phyloP scores from a whole-genome alignment of 306 rosid species.

The Lathyrus tuberosus region DNA sequence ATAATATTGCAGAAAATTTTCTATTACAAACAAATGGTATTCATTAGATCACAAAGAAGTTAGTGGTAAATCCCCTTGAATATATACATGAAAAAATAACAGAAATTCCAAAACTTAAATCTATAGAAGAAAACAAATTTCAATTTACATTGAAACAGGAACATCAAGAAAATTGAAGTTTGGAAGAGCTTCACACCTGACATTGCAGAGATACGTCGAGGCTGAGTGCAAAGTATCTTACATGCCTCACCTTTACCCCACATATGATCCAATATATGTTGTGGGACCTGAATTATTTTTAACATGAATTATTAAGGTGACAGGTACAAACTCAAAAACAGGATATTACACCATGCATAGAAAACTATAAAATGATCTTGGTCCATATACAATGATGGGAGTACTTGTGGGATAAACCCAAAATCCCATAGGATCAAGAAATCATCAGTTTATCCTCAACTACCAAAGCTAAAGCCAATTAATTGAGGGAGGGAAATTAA shows the following conservation, averaged over 20 bases:
- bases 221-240: constrained; percentile 91
- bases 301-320: constrained; percentile 28
- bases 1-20: no score
- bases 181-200: constrained; percentile 65
- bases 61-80: no score
- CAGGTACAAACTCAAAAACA: neutral
- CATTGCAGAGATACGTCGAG: constrained; percentile 89
- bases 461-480: no score
- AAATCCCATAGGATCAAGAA: no score
- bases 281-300: constrained; percentile 80
- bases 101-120: no score
- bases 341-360: constrained; percentile 35
- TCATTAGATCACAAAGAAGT: no score
- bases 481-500: no score
- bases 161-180: neutral
- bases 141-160: constrained; percentile 27
- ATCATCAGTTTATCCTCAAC: no score
- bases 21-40: no score
- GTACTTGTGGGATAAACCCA: no score
- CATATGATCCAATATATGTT: constrained; percentile 78
- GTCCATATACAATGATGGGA: no score
- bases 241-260: constrained; percentile 88
- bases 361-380: constrained; percentile 31
- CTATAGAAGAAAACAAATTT: constrained; percentile 32
- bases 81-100: no score